Conservation (phyloP, 2,329 filamentous ascomycete species). For the Hysterium pulicare region DNA sequence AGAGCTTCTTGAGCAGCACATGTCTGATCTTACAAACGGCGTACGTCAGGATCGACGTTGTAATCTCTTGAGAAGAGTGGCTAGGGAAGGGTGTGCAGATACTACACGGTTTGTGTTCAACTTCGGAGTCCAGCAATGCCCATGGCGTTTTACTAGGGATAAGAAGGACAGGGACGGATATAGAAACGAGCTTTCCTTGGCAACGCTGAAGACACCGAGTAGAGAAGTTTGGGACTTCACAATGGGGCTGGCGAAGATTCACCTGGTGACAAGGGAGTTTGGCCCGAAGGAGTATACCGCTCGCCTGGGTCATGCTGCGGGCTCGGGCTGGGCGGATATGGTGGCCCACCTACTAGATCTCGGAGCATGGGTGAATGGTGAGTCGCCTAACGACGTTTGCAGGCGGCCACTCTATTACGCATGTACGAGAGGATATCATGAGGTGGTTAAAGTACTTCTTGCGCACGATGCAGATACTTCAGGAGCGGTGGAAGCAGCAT, state of each 20-base stretch:
- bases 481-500: slow-evolving; percentile 1
- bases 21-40: background rate
- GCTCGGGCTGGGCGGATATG: background rate
- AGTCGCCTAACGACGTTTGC: background rate
- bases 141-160: background rate
- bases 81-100: background rate
- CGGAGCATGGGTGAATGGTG: background rate
- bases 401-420: background rate
- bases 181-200: background rate
- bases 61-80: background rate
- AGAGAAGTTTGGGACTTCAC: background rate
- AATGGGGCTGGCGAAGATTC: background rate
- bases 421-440: background rate
- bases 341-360: background rate
- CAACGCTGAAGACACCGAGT: background rate
- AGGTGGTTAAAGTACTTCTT: slow-evolving; percentile 1
- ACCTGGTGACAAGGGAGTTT: background rate
- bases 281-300: background rate
- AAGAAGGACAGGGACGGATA: background rate
- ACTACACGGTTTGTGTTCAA: background rate
- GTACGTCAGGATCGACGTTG: background rate
- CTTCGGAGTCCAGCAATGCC: background rate
- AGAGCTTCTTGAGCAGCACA: background rate
- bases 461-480: slow-evolving; percentile 2
- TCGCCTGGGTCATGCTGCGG: background rate